Percentiles rank a stretch among this genome's conserved stretches.
Evolutionary conservation across 2,329 filamentous ascomycete species (phyloP).

Genomic region (Pyrenophora seminiperda): DNA sequence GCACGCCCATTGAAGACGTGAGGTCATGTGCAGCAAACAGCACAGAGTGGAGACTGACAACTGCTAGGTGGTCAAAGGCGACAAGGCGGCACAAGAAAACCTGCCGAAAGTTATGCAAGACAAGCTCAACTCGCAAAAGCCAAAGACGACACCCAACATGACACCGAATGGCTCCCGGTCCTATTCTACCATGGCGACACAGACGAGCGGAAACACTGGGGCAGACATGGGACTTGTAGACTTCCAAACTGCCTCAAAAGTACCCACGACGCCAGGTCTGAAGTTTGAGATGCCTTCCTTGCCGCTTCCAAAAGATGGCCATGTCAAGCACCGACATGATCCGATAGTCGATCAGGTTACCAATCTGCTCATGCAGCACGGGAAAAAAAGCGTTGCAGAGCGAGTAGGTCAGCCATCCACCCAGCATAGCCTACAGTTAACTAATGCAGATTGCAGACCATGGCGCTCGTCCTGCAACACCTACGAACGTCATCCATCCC

Average conservation of each 20-base stretch:
- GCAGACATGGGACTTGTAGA: conserved; percentile 42
- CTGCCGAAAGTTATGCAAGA: conserved; percentile 71
- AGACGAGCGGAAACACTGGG: conserved; percentile 19
- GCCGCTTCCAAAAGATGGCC: conserved; percentile 65
- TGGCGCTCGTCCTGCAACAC: conserved; percentile 78
- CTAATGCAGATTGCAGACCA: conserved; percentile 63
- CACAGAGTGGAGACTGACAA: conserved; percentile 17
- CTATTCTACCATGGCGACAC: conserved; percentile 59
- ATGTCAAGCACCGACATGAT: conserved; percentile 83
- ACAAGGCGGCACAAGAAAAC: conserved; percentile 65
- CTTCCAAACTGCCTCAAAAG: conserved; percentile 25
- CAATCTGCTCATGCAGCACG: conserved; percentile 87
- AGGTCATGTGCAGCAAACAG: not conserved
- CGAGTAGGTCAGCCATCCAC: conserved; percentile 62
- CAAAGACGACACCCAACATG: conserved; percentile 40
- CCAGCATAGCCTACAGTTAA: not conserved
- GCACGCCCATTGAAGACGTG: conserved; percentile 70
- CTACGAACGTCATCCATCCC: conserved; percentile 86
- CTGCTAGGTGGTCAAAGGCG: conserved; percentile 64
- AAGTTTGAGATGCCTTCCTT: conserved; percentile 77
- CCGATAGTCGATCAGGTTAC: conserved; percentile 85
- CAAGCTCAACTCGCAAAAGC: conserved; percentile 57
- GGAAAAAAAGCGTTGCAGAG: conserved; percentile 89
- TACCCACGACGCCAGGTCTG: conserved; percentile 58
- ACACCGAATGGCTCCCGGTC: conserved; percentile 55